Base-by-base conservation (phyloP, 805 yeast genomes). In the Sugiyamaella valdiviana region DNA sequence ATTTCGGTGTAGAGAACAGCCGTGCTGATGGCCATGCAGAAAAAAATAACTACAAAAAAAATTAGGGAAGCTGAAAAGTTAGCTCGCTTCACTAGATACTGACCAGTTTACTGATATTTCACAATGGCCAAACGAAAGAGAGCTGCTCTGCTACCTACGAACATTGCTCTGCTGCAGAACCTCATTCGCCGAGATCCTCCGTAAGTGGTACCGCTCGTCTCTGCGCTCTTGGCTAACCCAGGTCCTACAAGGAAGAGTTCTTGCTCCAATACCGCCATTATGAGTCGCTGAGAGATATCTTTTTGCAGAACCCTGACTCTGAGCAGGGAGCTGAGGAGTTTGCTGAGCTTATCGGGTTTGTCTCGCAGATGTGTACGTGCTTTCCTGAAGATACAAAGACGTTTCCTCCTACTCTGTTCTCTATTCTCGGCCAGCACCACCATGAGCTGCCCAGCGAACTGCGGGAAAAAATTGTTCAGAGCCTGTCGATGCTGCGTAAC, bases 161-260 rank as follows among this genome's bases (percentile, higher is more conserved):
- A 93, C 67, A 85, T 93, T 63, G 90, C 95, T 36, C 71, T 91
- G 53, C 70, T 93, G 51, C 99, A 93, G 69, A 93, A 93, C 65
- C 74, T 93, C 55, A 95, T 93, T 7, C 83, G 90, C 58, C 76
- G 97, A 59, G 99, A 93, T 65, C 97, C 99, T 1, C 85, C 78
- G 61, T 26, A 26, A 5, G 32, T 26, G 32, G 57, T 44, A 12
- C 59, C 46, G n/a, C 6, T 16, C 36, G 6, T 15, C 10, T 41
- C 38, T 15, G 37, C 32, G 12, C 14, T 26, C 12, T 20, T 36
- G 9, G 26, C 44, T 6, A 24, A 12, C 37, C 14, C 14, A 59
- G 63, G 58, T 90, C 98, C 0, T 93, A 93, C 64, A 80, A 80
- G 51, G 99, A 93, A 67, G 99, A 93, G 66, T 93, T 93, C 66